Conservation (phyloP, 768 basidiomycete genomes). For the Tricholoma sp. region DNA sequence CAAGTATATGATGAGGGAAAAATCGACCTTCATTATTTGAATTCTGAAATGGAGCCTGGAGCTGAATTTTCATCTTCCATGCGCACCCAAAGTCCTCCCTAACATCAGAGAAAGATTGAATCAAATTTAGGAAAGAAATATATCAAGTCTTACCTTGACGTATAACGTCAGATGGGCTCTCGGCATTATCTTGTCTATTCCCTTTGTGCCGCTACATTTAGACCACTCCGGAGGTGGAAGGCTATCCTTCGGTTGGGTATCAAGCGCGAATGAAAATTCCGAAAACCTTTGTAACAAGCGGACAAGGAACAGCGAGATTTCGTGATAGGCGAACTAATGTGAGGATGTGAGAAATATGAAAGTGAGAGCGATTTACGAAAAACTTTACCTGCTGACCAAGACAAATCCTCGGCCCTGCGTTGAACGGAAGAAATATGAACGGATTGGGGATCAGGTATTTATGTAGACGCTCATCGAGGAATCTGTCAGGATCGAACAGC, state of each 20-base stretch:
- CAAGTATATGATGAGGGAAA: too few relatives aligned
- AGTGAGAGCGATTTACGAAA: not conserved
- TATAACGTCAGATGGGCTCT: slow-evolving; percentile 52
- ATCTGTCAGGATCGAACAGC: slow-evolving; percentile 62
- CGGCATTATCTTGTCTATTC: slow-evolving; percentile 40
- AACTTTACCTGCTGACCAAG: slow-evolving; percentile 40
- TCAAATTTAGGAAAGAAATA: too few relatives aligned
- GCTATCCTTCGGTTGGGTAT: slow-evolving; percentile 37
- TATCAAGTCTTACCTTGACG: slow-evolving; percentile 28
- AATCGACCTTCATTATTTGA: too few relatives aligned
- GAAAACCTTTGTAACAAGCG: slow-evolving; percentile 47
- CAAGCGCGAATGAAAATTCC: slow-evolving; percentile 31
- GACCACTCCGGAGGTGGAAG: slow-evolving; percentile 44
- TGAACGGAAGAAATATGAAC: slow-evolving; percentile 52
- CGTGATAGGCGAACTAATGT: slow-evolving; percentile 46
- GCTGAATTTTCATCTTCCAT: slow-evolving; percentile 15
- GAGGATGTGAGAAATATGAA: not conserved
- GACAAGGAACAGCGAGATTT: slow-evolving; percentile 51
- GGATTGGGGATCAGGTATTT: slow-evolving; percentile 55
- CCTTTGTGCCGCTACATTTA: slow-evolving; percentile 30
- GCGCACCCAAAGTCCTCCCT: slow-evolving; percentile 30
- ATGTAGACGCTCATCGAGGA: slow-evolving; percentile 54
- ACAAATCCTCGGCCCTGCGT: slow-evolving; percentile 47
- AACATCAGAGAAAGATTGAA: not conserved
- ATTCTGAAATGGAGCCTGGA: too few relatives aligned